A percentile compares a stretch with the other conserved stretches of the same genome.
Conservation (phyloP, 2,329 filamentous ascomycete genomes). For the Stemphylium beticola region DNA sequence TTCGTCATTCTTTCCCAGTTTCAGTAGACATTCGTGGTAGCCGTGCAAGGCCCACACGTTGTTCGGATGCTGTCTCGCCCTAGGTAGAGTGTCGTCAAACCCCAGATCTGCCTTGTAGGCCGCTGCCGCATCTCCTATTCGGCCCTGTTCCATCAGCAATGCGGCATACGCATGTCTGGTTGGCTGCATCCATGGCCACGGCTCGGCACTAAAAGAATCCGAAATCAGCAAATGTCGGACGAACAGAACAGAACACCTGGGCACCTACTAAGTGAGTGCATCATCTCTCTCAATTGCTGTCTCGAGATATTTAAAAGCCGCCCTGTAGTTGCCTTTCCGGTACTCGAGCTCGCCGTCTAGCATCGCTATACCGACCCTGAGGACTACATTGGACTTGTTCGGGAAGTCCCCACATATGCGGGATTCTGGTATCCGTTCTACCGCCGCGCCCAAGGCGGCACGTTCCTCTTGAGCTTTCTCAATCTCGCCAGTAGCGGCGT, state of each 20-base stretch:
- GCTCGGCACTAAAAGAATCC: constrained; percentile 61
- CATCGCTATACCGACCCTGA: constrained; percentile 67
- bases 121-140: constrained; percentile 45
- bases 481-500: constrained; percentile 64
- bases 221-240: background rate
- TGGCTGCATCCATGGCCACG: constrained; percentile 82
- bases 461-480: constrained; percentile 62
- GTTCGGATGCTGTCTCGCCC: constrained; percentile 70
- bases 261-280: constrained; percentile 60
- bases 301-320: constrained; percentile 66
- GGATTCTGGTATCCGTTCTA: constrained; percentile 60
- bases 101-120: constrained; percentile 52
- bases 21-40: constrained; percentile 71
- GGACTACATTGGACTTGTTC: constrained; percentile 68
- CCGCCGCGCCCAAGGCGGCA: constrained; percentile 58
- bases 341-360: constrained; percentile 77
- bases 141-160: constrained; percentile 70
- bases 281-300: constrained; percentile 67
- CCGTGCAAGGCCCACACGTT: constrained; percentile 80
- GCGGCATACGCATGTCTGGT: constrained; percentile 74
- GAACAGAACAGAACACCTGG: background rate
- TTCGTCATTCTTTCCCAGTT: constrained; percentile 58
- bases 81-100: constrained; percentile 60
- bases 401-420: constrained; percentile 69
- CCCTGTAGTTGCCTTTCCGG: constrained; percentile 63